Conservation (phyloP, 768 basidiomycete species). For the Serendipita indica region DNA sequence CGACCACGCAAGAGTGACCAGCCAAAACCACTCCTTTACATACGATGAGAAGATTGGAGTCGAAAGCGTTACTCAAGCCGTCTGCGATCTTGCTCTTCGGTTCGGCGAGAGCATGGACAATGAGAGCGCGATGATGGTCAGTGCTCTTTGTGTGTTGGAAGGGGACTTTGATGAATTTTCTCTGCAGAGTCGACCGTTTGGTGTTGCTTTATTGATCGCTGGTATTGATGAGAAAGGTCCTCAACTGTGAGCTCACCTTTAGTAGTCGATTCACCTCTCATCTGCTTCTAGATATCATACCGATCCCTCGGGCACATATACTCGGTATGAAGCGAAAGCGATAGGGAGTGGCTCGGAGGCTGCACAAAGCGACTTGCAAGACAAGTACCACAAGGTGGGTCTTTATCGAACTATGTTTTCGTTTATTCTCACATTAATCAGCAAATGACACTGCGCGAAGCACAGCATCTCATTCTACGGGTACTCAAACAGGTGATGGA, state of each 20-base stretch:
- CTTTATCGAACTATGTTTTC: not conserved
- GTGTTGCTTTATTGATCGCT: conserved; percentile 94
- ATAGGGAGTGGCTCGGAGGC: conserved; percentile 97
- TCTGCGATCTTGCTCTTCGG: conserved; percentile 89
- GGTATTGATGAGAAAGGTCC: conserved; percentile 93
- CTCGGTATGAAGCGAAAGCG: conserved; percentile 93
- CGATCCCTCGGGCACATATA: conserved; percentile 95
- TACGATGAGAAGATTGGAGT: conserved; percentile 96
- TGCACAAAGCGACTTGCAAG: conserved; percentile 91
- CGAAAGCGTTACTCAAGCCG: conserved; percentile 94
- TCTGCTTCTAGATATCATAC: conserved; percentile 65
- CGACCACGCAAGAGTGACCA: conserved; percentile 95
- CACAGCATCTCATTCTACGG: conserved; percentile 68
- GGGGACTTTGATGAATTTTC: not conserved
- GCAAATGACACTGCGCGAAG: conserved; percentile 86
- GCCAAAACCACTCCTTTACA: conserved; percentile 89
- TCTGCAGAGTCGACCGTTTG: conserved; percentile 76
- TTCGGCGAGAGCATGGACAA: conserved; percentile 99
- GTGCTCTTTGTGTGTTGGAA: conserved; percentile 14
- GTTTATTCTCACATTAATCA: conserved; percentile 22
- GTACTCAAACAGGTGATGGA: conserved; percentile 99
- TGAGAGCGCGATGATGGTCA: conserved; percentile 92
- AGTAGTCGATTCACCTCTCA: not conserved
- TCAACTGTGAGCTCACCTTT: conserved; percentile 57
- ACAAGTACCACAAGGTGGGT: conserved; percentile 86